phyloP scores from a whole-genome alignment of 768 basidiomycete species.

The Lentinus tigrinus region DNA sequence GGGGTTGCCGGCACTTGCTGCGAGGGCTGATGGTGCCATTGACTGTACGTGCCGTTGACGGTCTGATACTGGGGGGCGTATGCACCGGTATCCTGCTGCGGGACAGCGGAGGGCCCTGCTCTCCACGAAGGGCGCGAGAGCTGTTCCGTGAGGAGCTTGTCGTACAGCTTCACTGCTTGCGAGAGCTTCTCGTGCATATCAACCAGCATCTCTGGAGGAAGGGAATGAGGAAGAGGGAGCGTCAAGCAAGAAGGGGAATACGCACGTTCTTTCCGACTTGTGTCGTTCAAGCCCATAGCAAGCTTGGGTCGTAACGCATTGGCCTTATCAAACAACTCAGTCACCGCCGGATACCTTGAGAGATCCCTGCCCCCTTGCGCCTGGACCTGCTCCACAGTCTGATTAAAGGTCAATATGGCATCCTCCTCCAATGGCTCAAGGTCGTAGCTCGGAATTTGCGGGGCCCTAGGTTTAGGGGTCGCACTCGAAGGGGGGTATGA shows the following conservation, averaged over 20 bases:
- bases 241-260: neutral
- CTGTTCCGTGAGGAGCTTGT: slow-evolving; percentile 82
- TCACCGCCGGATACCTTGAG: slow-evolving; percentile 79
- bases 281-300: slow-evolving; percentile 79
- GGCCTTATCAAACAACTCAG: slow-evolving; percentile 83
- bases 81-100: slow-evolving; percentile 21
- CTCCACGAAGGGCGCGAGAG: slow-evolving; percentile 72
- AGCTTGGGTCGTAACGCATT: slow-evolving; percentile 77
- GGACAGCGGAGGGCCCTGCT: slow-evolving; percentile 7
- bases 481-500: slow-evolving; percentile 42
- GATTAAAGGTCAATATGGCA: slow-evolving; percentile 85
- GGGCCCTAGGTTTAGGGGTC: slow-evolving; percentile 41
- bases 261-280: slow-evolving; percentile 82
- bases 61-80: slow-evolving; percentile 25
- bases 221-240: neutral
- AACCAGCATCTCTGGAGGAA: slow-evolving; percentile 66
- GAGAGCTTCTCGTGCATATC: slow-evolving; percentile 96
- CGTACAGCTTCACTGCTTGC: slow-evolving; percentile 89
- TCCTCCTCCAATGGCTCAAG: slow-evolving; percentile 80
- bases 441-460: slow-evolving; percentile 74
- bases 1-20: slow-evolving; percentile 9
- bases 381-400: slow-evolving; percentile 83
- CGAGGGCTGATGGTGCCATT: slow-evolving; percentile 19
- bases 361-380: slow-evolving; percentile 77
- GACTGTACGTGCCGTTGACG: slow-evolving; percentile 9